Evolutionary conservation across 306 rosid species (phyloP).

Genomic region (Morella rubra): DNA sequence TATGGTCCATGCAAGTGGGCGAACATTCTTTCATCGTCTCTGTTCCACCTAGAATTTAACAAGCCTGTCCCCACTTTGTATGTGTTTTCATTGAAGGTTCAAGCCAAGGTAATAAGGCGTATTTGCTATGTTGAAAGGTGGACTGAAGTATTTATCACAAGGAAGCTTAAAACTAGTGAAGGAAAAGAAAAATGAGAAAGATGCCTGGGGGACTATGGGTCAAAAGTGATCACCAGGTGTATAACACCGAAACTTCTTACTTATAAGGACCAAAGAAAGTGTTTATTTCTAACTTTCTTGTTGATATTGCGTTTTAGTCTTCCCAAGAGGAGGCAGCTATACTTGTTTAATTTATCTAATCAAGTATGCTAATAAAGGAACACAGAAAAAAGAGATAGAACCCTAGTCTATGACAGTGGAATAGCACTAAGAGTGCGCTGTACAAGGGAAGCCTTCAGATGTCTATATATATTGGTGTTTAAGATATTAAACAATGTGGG

Average conservation of each 20-base stretch:
- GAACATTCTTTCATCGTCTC: not conserved
- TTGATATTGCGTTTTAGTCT: constrained; percentile 2
- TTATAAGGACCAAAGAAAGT: not conserved
- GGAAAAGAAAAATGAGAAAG: constrained; percentile 1
- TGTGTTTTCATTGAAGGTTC: not conserved
- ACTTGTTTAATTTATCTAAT: too few species aligned
- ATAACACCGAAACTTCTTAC: not conserved
- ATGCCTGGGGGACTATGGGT: not conserved
- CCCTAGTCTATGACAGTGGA: not conserved
- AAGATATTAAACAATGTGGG: not conserved
- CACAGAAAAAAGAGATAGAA: not conserved
- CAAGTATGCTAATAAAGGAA: not conserved
- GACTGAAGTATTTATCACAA: not conserved
- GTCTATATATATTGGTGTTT: not conserved
- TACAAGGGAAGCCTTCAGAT: not conserved
- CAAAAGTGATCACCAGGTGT: not conserved
- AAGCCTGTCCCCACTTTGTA: not conserved
- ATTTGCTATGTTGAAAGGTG: not conserved
- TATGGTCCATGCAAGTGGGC: not conserved
- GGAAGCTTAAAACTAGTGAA: not conserved
- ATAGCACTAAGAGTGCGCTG: not conserved
- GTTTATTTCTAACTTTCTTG: not conserved
- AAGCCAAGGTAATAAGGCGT: not conserved
- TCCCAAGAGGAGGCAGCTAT: not conserved
- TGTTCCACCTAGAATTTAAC: not conserved